Conservation (phyloP, 208 protist genomes). For the Acanthamoeba culbertsoni region DNA sequence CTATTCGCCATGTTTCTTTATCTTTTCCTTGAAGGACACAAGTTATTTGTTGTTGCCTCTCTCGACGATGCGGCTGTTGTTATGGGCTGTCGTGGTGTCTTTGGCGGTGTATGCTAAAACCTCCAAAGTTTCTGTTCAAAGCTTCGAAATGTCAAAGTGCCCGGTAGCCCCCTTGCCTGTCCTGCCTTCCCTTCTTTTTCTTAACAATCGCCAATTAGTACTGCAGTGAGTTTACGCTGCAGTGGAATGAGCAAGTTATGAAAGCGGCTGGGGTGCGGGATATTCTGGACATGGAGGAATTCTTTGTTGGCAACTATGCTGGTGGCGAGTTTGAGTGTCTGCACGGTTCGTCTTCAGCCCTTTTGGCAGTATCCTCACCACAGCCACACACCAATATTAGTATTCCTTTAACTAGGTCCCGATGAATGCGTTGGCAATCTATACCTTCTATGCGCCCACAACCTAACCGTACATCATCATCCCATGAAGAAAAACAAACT, state of each 20-base stretch:
- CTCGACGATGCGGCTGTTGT: background rate
- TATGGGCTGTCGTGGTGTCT: background rate
- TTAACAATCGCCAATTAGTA: background rate
- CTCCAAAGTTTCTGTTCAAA: background rate
- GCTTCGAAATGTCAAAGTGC: background rate
- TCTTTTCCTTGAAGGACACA: no score
- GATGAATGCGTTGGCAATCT: conserved; percentile 8
- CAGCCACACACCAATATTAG: background rate
- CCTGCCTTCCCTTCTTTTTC: background rate
- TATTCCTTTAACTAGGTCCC: background rate
- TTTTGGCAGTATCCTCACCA: background rate
- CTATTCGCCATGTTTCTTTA: no score
- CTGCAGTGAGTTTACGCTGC: conserved; percentile 18
- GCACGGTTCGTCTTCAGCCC: background rate
- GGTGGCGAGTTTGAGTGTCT: background rate
- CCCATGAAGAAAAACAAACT: background rate
- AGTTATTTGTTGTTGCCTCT: no score
- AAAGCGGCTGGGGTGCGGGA: background rate
- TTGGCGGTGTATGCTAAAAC: background rate
- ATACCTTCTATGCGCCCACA: background rate
- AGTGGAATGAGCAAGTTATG: background rate
- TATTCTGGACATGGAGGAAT: conserved; percentile 22
- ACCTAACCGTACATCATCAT: background rate
- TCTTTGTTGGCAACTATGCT: background rate
- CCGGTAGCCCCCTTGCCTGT: background rate